Base-by-base conservation (phyloP, 345 rosid species). In the Zanthoxylum bungeanum region DNA sequence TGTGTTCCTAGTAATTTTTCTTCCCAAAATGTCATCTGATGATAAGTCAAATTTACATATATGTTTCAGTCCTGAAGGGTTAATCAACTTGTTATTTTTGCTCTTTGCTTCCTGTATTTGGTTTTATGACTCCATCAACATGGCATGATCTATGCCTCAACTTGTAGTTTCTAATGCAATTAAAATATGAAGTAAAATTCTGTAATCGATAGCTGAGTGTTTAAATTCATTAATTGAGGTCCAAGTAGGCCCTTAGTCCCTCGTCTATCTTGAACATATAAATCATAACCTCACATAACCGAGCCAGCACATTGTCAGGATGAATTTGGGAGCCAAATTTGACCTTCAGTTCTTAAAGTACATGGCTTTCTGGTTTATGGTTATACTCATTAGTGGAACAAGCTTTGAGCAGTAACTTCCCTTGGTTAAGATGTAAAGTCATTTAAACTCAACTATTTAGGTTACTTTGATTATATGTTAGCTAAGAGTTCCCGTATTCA, bases 311-410 rank as follows among this genome's bases (percentile, higher is more conserved):
- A 7, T 60, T 33, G 7, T 7, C 24, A n/a, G 64, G 6, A 19
- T 12, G n/a, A 5, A 60, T 17, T 16, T 60, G 42, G 17, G 24
- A 33, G 27, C 19, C 17, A 34, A 33, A 34, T 17, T 33, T 33
- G 27, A 33, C 34, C 31, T 55, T 27, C 16, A 27, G 33, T 55
- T 25, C 19, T 55, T 12, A 44, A 14, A 44, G 19, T 44, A 55
- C 33, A 22, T 57, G 46, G 25, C 25, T 58, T 25, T 49, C 4
- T 6, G 30, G 10, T 27, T 30, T 59, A 40, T 36, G 4, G 25
- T 68, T 59, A n/a, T 24, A 64, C 44, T 42, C 16, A 28, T 71
- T 58, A 44, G 36, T 69, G 17, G 16, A 24, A 47, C 31, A 61
- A 47, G 33, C 68, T 66, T 69, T 52, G 14, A 46, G 44, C 36